Evolutionary conservation across 2,329 filamentous ascomycete genomes (phyloP).

Genomic region (Claviceps sp.): DNA sequence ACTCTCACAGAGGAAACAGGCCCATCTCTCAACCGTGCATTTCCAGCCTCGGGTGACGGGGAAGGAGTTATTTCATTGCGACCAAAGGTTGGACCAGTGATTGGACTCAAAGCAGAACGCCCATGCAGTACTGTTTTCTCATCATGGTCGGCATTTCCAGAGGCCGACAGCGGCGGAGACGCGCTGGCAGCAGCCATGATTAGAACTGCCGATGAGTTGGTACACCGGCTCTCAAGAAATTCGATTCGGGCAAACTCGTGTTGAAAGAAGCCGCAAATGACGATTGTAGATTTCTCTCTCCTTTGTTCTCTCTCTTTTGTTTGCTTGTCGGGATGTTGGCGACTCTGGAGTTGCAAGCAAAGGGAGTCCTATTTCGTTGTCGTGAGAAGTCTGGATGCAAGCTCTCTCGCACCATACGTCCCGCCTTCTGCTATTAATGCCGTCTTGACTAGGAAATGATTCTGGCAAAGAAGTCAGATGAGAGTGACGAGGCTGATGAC

Average conservation of each 20-base stretch:
- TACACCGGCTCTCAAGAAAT: not conserved
- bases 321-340: not conserved
- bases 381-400: not conserved
- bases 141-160: slow-evolving; percentile 12
- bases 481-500: not conserved
- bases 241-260: not conserved
- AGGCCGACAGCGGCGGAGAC: slow-evolving; percentile 19
- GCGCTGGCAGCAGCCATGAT: slow-evolving; percentile 23
- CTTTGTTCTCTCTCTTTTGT: not conserved
- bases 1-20: slow-evolving; percentile 44
- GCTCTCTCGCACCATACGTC: not conserved
- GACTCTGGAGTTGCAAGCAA: not conserved
- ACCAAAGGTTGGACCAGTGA: slow-evolving; percentile 11
- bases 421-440: not conserved
- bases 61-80: slow-evolving; percentile 26
- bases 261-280: not conserved
- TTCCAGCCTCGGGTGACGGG: slow-evolving; percentile 12
- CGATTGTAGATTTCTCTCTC: not conserved
- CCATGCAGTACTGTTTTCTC: slow-evolving; percentile 8
- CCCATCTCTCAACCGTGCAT: slow-evolving; percentile 33
- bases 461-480: not conserved
- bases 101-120: slow-evolving; percentile 6
- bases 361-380: not conserved
- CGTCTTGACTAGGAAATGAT: not conserved
- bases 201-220: not conserved